Conservation (phyloP, 2,329 filamentous ascomycete genomes). For the Sclerotinia glacialis region DNA sequence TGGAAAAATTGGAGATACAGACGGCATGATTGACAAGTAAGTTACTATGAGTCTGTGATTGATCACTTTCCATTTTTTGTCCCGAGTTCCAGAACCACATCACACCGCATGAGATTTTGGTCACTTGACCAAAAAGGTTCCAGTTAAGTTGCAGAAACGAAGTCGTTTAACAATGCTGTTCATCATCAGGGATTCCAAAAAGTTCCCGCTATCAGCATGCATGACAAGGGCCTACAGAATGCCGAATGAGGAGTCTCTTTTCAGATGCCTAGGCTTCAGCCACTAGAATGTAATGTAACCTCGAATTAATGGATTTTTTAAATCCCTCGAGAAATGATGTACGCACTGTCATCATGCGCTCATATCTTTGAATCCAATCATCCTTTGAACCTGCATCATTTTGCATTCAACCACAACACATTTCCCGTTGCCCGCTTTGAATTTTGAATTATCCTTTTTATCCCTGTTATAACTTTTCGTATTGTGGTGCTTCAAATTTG, state of each 20-base stretch:
- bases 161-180: constrained; percentile 28
- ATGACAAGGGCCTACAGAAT: constrained; percentile 34
- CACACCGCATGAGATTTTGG: constrained; percentile 24
- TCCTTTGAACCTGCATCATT: constrained; percentile 16
- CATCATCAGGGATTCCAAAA: constrained; percentile 18
- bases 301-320: constrained; percentile 15
- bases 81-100: constrained; percentile 16
- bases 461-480: constrained; percentile 32
- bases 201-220: constrained; percentile 33
- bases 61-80: constrained; percentile 23
- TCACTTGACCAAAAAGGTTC: constrained; percentile 51
- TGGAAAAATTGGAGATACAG: constrained; percentile 68
- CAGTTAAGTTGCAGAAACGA: constrained; percentile 36
- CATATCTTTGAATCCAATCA: constrained; percentile 27
- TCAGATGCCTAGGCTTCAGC: constrained; percentile 20
- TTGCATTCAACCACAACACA: not conserved
- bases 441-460: constrained; percentile 2
- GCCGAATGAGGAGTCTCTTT: constrained; percentile 23
- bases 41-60: constrained; percentile 29
- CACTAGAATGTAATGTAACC: constrained; percentile 29
- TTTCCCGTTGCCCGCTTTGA: constrained; percentile 10
- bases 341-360: constrained; percentile 27
- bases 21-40: constrained; percentile 87
- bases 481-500: constrained; percentile 25
- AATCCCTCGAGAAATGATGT: constrained; percentile 7